These are phyloP conservation scores for Lepiota venenata DNA, from an alignment of 768 basidiomycete genomes.

Conservation along the genomic window DNA sequence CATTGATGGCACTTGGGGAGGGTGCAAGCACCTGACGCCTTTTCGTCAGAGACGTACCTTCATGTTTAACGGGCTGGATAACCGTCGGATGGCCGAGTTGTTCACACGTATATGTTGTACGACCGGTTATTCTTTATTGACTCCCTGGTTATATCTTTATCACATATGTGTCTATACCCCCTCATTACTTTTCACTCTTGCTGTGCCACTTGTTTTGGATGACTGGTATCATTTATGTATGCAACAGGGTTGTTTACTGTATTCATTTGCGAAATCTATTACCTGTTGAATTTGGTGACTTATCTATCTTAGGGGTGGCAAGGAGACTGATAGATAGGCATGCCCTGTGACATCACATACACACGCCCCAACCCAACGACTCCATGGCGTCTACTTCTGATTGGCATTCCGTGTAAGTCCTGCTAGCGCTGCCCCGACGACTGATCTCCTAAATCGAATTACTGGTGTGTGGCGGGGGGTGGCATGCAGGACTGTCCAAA, in stretches of 20 bases:
- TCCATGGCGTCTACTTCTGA: constrained; percentile 14
- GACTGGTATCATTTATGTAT: background rate
- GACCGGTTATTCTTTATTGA: background rate
- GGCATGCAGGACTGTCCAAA: constrained; percentile 51
- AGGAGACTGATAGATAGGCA: too few species aligned
- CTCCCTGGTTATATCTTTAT: constrained; percentile 4
- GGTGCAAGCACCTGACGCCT: constrained; percentile 8
- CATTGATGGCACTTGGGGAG: constrained; percentile 3
- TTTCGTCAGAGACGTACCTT: constrained; percentile 6
- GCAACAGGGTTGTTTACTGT: too few species aligned
- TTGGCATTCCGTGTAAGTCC: constrained; percentile 24
- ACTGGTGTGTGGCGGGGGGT: too few species aligned
- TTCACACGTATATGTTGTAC: background rate
- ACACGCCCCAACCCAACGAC: background rate
- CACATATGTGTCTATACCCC: constrained; percentile 2
- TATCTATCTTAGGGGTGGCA: background rate
- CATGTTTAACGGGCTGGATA: constrained; percentile 7
- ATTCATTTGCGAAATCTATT: too few species aligned
- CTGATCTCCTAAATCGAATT: too few species aligned
- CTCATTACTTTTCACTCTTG: background rate
- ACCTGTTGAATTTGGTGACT: background rate
- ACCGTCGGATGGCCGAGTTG: constrained; percentile 1
- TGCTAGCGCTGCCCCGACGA: too few species aligned
- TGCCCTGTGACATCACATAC: constrained; percentile 5
- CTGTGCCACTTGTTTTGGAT: background rate